phyloP scores from a whole-genome alignment of 495 filamentous ascomycete genomes.

The Daldinia vernicosa region DNA sequence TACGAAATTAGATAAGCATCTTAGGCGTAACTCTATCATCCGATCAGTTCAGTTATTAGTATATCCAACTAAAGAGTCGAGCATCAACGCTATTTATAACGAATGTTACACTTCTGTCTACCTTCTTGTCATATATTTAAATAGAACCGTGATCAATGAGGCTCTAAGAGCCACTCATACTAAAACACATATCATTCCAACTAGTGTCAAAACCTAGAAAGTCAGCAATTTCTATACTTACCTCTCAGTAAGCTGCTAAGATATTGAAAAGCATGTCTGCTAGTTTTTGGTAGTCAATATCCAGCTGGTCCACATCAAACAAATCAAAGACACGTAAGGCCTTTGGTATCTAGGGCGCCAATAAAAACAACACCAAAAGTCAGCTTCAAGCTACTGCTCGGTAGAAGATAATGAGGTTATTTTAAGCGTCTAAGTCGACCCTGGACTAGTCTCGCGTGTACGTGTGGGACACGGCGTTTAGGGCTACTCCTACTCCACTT shows the following conservation, averaged over 20 bases:
- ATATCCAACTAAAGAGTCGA: neutral
- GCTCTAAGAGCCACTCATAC: neutral
- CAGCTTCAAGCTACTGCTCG: neutral
- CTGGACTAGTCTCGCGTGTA: neutral
- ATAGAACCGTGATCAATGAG: neutral
- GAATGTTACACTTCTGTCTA: neutral
- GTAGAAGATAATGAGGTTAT: neutral
- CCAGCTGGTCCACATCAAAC: neutral
- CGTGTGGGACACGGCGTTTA: neutral
- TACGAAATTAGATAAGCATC: neutral
- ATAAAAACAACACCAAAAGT: neutral
- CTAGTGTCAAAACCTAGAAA: neutral
- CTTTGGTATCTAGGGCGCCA: neutral
- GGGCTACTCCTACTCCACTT: neutral
- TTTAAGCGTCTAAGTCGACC: neutral
- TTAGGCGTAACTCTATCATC: neutral
- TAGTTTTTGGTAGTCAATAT: neutral
- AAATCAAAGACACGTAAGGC: neutral
- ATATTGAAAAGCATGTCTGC: neutral
- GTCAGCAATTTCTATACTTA: neutral
- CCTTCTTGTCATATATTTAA: neutral
- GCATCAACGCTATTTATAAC: neutral
- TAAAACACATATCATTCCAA: neutral
- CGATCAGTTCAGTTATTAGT: neutral
- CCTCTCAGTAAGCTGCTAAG: too few species aligned